Base-by-base conservation (phyloP, 768 basidiomycete species). In the Leccinum obscurum region DNA sequence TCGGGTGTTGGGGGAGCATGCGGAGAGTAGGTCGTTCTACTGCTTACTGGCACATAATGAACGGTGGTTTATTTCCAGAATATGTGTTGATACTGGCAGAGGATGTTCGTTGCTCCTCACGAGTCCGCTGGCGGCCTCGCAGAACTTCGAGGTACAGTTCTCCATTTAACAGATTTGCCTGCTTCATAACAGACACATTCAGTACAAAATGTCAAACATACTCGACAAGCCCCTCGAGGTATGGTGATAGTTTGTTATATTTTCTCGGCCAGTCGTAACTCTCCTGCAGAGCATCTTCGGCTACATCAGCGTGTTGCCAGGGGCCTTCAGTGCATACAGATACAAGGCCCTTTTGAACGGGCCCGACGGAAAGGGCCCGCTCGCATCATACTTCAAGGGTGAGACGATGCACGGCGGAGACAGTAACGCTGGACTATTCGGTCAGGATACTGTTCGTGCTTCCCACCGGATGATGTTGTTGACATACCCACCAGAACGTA, bases 121-220 rank as follows among this genome's bases (percentile, higher is more conserved):
- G 10, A 92, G 88, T 65, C 90, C 91, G 50, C 77, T 92, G 28
- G 90, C 93, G 14, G 95, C 95, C 4, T 95, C 95, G 0, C 95
- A 97, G 79, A 97, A 98, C 74, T 98, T 96, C 63, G 93, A 95
- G 81, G 86, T 85, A 67, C 46, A 26, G 39, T 39, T 64, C 58
- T 2, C 5, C 13, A 2, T 39, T 57, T 17, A 11, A 14, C 11
- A 11, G n/a, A 10, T 30, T 20, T 34, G 4, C 15, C 15, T 14
- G 34, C 24, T 44, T 11, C 60, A 46, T 65, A 35, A 64, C 46
- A 60, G 26, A 49, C 2, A 3, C 15, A 8, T 58, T 5, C 48
- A 88, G 86, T 95, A 96, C 79, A 96, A 96, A 79, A 93, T 92
- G 88, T 93, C 93, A 26, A 95, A 97, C 69, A 92, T 96, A 64